Evolutionary conservation across 23 red algal genomes (phyloP).

Genomic region (Gracilaria gracilis): DNA sequence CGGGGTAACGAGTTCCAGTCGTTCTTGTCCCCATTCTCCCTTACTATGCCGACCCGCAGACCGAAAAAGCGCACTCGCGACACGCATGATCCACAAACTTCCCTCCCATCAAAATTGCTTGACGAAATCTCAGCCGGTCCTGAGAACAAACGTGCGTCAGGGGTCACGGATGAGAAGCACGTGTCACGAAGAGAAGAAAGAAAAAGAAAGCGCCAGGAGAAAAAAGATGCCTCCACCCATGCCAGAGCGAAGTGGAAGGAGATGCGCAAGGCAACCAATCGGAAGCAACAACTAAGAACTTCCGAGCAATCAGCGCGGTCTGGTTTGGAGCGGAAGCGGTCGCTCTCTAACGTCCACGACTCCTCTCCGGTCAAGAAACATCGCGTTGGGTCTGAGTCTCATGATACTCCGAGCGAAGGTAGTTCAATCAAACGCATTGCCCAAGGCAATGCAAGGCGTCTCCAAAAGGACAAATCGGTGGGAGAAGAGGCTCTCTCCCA

Average conservation of each 20-base stretch:
- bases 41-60: conserved; percentile 7
- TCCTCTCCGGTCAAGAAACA: neutral
- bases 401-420: neutral
- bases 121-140: conserved; percentile 31
- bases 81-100: conserved; percentile 48
- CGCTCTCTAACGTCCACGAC: neutral
- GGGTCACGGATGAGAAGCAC: neutral
- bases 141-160: neutral
- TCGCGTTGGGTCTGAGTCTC: neutral
- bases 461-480: neutral
- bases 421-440: neutral
- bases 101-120: conserved; percentile 35
- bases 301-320: neutral
- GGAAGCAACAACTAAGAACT: neutral
- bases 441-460: neutral
- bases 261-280: neutral
- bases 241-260: conserved; percentile 34
- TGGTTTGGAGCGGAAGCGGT: neutral
- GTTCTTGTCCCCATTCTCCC: neutral
- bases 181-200: conserved; percentile 37
- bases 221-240: neutral
- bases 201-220: conserved; percentile 28
- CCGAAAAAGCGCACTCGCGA: conserved; percentile 57
- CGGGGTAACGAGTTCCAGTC: neutral
- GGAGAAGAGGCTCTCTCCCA: neutral